Evolutionary conservation across 805 yeast species (phyloP), one percentile per base, ranked within the genome.

Genomic region (Hanseniaspora valbyensis): DNA sequence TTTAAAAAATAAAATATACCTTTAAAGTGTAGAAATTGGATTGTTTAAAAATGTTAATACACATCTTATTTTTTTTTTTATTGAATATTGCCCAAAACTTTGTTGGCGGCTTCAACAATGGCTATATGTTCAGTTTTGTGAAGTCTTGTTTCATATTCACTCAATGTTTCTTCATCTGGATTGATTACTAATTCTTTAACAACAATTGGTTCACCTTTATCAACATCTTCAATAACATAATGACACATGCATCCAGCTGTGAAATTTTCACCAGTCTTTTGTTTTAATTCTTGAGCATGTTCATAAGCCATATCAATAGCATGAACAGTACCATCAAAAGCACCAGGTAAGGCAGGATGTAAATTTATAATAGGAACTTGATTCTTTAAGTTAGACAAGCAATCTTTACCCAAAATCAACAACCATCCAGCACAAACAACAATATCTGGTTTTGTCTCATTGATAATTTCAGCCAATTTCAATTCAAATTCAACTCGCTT

Each of bases 371-470:
- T 89, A 33, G 89, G 85, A 26, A 88, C 74, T 1, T 73, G 69
- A 2, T 73, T 77, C 2, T 73, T 63, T 45, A 89, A 65, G 2
- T 89, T 88, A 36, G 69, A 67, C 54, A 92, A 70, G 57, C 87
- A 88, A 19, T 77, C 71, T 3, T 86, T 80, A 1, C 96, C 83
- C 53, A 92, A 71, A 53, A 92, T 92, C 48, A 92, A 74, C 89
- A 92, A 81, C 98, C 98, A 92, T 2, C 98, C 98, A 4, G 98
- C 98, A 68, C 98, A 92, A 5, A 92, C 96, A 37, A 92, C 80
- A 55, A 92, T 71, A 57, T 84, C 85, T 4, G 97, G 97, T 56
- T 73, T 73, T 29, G 64, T 80, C 51, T 70, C 62, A 22, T 85
- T 63, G 21, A 92, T 77, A 22, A 81, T 60, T 44, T 75, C 68